Evolutionary conservation across 352 stramenopile species (phyloP).

Genomic region (Globisporangium ultimum): DNA sequence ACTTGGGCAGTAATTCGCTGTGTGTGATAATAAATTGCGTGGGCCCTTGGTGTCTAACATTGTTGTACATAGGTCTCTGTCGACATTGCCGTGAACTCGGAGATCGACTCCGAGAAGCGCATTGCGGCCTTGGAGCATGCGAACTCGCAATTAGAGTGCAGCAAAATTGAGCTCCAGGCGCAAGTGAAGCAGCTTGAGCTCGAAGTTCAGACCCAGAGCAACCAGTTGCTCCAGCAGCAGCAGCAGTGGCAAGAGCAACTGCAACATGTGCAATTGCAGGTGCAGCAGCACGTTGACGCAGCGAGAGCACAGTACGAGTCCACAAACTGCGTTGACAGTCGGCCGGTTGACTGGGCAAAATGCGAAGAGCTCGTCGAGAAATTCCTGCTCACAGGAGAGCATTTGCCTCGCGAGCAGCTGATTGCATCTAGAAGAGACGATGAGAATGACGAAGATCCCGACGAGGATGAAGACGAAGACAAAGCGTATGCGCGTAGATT

Average conservation of each 20-base stretch:
- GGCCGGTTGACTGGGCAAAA: constrained; percentile 42
- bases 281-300: constrained; percentile 24
- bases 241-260: constrained; percentile 32
- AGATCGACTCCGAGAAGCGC: constrained; percentile 65
- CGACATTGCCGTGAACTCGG: constrained; percentile 61
- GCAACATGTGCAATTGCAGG: constrained; percentile 22
- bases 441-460: constrained; percentile 2
- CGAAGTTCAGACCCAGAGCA: constrained; percentile 26
- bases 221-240: constrained; percentile 32
- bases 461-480: constrained; percentile 15
- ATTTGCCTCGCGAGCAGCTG: constrained; percentile 31
- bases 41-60: no score
- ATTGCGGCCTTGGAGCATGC: constrained; percentile 47
- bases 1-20: not conserved
- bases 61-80: constrained; percentile 25
- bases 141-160: constrained; percentile 40
- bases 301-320: constrained; percentile 12
- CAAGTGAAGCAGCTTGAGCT: constrained; percentile 43
- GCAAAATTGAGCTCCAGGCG: constrained; percentile 41
- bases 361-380: constrained; percentile 62
- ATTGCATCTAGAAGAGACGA: not conserved
- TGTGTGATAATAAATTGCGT: not conserved
- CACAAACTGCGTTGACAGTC: not conserved
- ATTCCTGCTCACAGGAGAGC: constrained; percentile 40
- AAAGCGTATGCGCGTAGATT: constrained; percentile 20